Evolutionary conservation across 2,329 filamentous ascomycete genomes (phyloP).

Genomic region (Trichoderma atrobrunneum): DNA sequence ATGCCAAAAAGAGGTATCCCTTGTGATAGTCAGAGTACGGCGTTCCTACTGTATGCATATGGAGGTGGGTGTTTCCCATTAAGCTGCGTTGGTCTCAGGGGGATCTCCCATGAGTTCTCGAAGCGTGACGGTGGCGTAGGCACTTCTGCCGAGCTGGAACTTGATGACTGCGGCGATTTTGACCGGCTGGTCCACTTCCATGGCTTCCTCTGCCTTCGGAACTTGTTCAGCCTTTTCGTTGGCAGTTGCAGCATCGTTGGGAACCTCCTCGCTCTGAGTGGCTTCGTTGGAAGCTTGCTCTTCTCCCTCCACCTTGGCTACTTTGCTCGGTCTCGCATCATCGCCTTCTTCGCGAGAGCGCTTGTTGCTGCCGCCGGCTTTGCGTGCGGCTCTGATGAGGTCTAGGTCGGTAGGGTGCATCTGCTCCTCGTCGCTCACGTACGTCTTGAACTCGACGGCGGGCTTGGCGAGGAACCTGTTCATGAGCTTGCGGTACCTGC

Average conservation of each 20-base stretch:
- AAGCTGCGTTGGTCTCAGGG: slow-evolving; percentile 24
- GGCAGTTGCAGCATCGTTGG: not conserved
- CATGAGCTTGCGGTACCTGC: slow-evolving; percentile 83
- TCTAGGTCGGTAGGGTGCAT: slow-evolving; percentile 88
- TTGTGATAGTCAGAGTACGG: not conserved
- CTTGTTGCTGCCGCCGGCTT: slow-evolving; percentile 16
- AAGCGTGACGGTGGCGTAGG: slow-evolving; percentile 82
- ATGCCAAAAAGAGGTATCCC: not conserved
- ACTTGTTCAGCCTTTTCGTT: not conserved
- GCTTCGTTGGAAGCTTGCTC: not conserved
- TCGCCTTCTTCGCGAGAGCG: slow-evolving; percentile 21
- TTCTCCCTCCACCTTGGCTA: slow-evolving; percentile 16
- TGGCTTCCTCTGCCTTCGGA: slow-evolving; percentile 20
- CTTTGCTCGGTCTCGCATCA: slow-evolving; percentile 23
- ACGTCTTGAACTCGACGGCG: slow-evolving; percentile 66
- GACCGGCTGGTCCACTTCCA: slow-evolving; percentile 30
- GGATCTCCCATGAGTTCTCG: slow-evolving; percentile 67
- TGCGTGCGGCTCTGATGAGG: slow-evolving; percentile 45
- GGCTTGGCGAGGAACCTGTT: slow-evolving; percentile 65
- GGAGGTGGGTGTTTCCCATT: not conserved
- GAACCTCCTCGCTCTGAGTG: not conserved
- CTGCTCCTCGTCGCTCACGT: slow-evolving; percentile 71
- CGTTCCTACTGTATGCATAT: not conserved
- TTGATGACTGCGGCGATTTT: slow-evolving; percentile 67
- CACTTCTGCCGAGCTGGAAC: slow-evolving; percentile 73